Evolutionary conservation across 169 alveolate species (phyloP).

Genomic region (Eimeria mitis): DNA sequence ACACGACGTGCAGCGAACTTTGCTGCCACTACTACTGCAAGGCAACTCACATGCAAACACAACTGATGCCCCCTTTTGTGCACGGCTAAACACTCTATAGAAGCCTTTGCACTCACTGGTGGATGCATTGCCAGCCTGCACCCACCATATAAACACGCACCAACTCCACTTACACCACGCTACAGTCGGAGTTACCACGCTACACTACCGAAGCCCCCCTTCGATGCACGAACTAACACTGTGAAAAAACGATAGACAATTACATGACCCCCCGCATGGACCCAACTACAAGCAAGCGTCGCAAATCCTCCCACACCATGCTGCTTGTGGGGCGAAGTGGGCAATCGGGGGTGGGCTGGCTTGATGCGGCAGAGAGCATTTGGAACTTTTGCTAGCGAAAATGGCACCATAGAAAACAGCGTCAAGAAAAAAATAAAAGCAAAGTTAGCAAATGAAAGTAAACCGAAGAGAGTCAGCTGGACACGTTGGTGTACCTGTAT

Average conservation of each 20-base stretch:
- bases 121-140: no score
- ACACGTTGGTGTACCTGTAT: not conserved
- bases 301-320: not conserved
- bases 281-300: not conserved
- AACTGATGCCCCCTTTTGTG: no score
- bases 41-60: not conserved
- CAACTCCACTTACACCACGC: no score
- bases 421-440: not conserved
- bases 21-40: not conserved
- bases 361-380: not conserved
- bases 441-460: not conserved
- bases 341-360: not conserved
- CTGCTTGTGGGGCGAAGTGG: not conserved
- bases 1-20: not conserved
- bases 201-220: no score
- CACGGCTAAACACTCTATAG: no score
- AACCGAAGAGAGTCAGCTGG: not conserved
- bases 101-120: no score
- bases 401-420: not conserved
- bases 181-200: no score
- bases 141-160: no score
- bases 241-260: no score
- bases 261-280: no score
- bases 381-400: not conserved
- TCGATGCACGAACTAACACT: no score